A percentile compares a stretch with the other conserved stretches of the same genome.
Conservation (phyloP, 2,329 filamentous ascomycete species). For the Claviceps arundinis region DNA sequence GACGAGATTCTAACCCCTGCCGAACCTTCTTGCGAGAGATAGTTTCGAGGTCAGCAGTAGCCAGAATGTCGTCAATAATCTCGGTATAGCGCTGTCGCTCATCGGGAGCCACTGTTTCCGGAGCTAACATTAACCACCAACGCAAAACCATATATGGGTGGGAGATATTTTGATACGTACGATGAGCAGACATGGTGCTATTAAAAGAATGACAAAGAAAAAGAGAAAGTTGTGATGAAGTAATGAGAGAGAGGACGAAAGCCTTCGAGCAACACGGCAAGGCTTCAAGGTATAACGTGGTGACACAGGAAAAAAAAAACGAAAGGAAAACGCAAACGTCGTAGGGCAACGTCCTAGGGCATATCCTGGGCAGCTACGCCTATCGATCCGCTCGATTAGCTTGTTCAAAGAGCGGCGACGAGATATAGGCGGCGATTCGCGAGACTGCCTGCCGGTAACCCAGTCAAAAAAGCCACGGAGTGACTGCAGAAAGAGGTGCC, state of each 20-base stretch:
- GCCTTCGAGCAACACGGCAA: neutral
- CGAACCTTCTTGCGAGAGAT: conserved; percentile 51
- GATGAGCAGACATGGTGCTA: conserved; percentile 13
- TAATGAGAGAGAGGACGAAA: neutral
- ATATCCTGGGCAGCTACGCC: conserved; percentile 6
- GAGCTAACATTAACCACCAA: neutral
- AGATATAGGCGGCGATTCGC: neutral
- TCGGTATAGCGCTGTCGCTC: conserved; percentile 40
- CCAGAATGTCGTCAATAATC: conserved; percentile 47
- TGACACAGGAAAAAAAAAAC: neutral
- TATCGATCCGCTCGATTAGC: neutral
- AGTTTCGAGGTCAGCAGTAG: conserved; percentile 45
- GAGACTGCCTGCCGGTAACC: neutral
- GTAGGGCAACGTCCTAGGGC: conserved; percentile 5
- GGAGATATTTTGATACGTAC: conserved; percentile 7
- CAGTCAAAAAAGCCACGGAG: neutral
- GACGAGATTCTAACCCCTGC: conserved; percentile 37
- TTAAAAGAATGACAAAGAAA: neutral
- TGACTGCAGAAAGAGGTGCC: neutral
- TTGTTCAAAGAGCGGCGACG: neutral
- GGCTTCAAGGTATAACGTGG: neutral
- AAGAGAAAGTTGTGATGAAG: neutral
- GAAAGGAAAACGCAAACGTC: neutral
- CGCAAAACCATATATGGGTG: neutral
- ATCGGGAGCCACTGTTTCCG: conserved; percentile 30